A percentile compares a stretch with the other conserved stretches of the same genome.
Evolutionary conservation across 2,329 filamentous ascomycete genomes (phyloP).

Genomic region (Claviceps paspali): DNA sequence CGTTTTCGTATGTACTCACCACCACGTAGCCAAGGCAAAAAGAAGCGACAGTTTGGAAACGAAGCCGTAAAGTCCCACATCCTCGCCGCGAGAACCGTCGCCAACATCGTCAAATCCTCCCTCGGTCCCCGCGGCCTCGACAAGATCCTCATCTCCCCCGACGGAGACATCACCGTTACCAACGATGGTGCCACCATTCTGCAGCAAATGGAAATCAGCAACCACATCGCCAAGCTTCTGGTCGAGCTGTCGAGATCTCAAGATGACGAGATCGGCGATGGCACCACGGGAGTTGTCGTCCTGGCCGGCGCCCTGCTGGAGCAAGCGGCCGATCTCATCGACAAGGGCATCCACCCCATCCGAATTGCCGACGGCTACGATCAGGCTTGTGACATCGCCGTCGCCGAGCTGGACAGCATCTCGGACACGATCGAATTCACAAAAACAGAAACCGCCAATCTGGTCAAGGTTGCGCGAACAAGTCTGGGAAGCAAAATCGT

Average conservation of each 20-base stretch:
- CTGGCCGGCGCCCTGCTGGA: conserved; percentile 87
- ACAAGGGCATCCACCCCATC: conserved; percentile 99
- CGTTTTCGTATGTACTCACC: conserved; percentile 11
- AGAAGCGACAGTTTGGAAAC: conserved; percentile 91
- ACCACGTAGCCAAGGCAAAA: conserved; percentile 68
- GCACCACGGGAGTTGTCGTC: conserved; percentile 94
- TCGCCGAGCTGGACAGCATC: conserved; percentile 82
- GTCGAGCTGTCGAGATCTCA: conserved; percentile 97
- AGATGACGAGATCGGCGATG: conserved; percentile 97
- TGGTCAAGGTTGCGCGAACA: conserved; percentile 89
- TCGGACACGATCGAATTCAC: conserved; percentile 82
- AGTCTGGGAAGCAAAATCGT: conserved; percentile 98
- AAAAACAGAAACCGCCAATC: conserved; percentile 64
- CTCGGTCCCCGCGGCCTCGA: conserved; percentile 90
- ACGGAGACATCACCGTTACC: conserved; percentile 97
- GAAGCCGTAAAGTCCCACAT: conserved; percentile 98
- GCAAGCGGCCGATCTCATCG: conserved; percentile 92
- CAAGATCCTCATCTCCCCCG: conserved; percentile 97
- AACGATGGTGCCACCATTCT: conserved; percentile 98
- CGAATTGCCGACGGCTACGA: conserved; percentile 97
- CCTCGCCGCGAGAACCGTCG: conserved; percentile 85
- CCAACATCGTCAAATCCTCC: conserved; percentile 94
- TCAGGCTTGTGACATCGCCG: conserved; percentile 90
- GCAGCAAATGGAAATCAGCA: conserved; percentile 96
- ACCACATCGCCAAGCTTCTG: conserved; percentile 92